Percentiles rank a stretch among this genome's conserved stretches.
These are phyloP conservation scores for Candolleomyces efflorescens DNA, from an alignment of 768 basidiomycete genomes.

Conservation along the genomic window DNA sequence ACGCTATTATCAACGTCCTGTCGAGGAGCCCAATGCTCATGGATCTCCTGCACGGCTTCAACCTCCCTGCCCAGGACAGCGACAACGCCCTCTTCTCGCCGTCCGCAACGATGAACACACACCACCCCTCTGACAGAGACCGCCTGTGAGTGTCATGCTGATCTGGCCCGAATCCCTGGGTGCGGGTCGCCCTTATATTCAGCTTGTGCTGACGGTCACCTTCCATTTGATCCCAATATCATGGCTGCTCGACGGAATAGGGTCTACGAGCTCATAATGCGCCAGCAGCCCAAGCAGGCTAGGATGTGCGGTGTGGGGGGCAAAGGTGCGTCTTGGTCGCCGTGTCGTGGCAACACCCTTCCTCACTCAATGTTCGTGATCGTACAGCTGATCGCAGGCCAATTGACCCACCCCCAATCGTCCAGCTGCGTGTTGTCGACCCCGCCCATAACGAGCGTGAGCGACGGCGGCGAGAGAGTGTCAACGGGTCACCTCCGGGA, in stretches of 20 bases:
- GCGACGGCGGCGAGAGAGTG: constrained; percentile 13
- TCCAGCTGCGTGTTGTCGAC: constrained; percentile 89
- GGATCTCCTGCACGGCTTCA: background rate
- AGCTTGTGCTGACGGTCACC: background rate
- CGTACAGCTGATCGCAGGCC: constrained; percentile 84
- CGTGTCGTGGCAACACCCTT: background rate
- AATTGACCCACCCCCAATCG: constrained; percentile 94
- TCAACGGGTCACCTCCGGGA: constrained; percentile 14
- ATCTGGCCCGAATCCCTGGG: constrained; percentile 29
- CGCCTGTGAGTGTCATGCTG: constrained; percentile 30
- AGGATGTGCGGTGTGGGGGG: constrained; percentile 90
- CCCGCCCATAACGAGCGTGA: constrained; percentile 29
- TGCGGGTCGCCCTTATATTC: constrained; percentile 18
- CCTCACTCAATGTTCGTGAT: background rate
- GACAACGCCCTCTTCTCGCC: constrained; percentile 9
- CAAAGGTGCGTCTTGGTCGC: constrained; percentile 40
- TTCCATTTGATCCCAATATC: background rate
- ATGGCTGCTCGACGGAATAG: constrained; percentile 29
- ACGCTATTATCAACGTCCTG: constrained; percentile 8
- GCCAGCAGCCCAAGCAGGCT: constrained; percentile 91
- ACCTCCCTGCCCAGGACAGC: constrained; percentile 3
- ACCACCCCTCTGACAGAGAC: constrained; percentile 33
- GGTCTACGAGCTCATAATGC: constrained; percentile 79
- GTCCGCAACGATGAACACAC: constrained; percentile 16
- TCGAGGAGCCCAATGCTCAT: background rate